Base-by-base conservation (phyloP, 2,329 filamentous ascomycete genomes). In the Microdochium nivale region DNA sequence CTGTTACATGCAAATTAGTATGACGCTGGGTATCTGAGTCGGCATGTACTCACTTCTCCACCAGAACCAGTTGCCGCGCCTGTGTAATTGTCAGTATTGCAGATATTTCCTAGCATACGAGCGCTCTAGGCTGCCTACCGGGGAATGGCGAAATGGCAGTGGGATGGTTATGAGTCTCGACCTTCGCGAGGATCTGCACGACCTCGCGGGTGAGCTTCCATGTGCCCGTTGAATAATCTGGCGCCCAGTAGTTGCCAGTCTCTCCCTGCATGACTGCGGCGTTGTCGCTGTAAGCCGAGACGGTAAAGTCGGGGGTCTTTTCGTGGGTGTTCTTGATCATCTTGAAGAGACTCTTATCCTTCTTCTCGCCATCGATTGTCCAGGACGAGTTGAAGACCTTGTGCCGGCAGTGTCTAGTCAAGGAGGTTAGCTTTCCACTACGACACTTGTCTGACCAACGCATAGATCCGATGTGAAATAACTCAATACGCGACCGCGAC, bases 281-380 rank as follows among this genome's bases (percentile, higher is more conserved):
- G 65, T 99, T 99, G 67, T 99, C 94, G 62, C 89, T 95, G 70
- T 99, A 99, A 8, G 94, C 94, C 33, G 90, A 96, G 44, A 97
- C 81, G n/a, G 91, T 95, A 65, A 84, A 86, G 50, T 87, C 76
- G 1, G 90, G 88, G 53, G 84, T 86, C 61, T 82, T 81, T 67
- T 89, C 87, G 71, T 99, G 90, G 1, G 94, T 99, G 67, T 96
- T 95, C 59, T 87, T 81, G 65, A 99, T 99, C 94, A 99, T 97
- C 33, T 84, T 84, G 64, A 99, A 99, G 8, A 99, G 78, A 58
- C 86, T 92, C 65, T 87, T 80, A 47, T 81, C 78, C 78, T 91
- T 94, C 57, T 78, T 73, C 58, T 87, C 77, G 50, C 91, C 91
- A 66, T 99, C 91, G 61, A 99, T 95, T 16, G 86, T 94, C 90